These are phyloP conservation scores for Rhodotorula mucilaginosa DNA, from an alignment of 1,284 basidiomycete genomes.

Conservation along the genomic window DNA sequence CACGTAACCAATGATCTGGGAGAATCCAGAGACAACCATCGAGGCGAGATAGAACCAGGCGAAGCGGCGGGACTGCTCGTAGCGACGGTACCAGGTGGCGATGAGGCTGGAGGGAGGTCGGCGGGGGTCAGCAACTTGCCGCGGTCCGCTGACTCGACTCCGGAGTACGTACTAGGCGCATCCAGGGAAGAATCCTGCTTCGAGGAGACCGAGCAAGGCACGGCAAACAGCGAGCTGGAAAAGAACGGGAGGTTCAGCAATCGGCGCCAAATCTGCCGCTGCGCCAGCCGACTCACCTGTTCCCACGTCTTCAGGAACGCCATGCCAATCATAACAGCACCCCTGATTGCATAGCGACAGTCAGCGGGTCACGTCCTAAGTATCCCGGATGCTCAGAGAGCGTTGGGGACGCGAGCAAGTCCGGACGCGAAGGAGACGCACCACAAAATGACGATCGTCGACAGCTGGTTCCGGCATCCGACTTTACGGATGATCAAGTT, in stretches of 20 bases:
- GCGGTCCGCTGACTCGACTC: no score
- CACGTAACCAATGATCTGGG: slow-evolving; percentile 40
- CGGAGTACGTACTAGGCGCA: not conserved
- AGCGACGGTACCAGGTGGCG: slow-evolving; percentile 53
- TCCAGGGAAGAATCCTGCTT: slow-evolving; percentile 47
- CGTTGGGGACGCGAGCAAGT: not conserved
- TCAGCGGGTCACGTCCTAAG: not conserved
- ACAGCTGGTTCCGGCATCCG: slow-evolving; percentile 49
- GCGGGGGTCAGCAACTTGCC: slow-evolving; percentile 42
- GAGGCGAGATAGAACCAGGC: slow-evolving; percentile 52
- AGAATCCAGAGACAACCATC: slow-evolving; percentile 51
- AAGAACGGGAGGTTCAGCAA: no score
- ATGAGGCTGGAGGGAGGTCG: slow-evolving; percentile 44
- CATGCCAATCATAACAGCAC: slow-evolving; percentile 48
- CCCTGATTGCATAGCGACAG: not conserved
- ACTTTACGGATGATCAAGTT: slow-evolving; percentile 48
- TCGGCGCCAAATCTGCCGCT: not conserved
- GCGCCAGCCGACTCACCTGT: not conserved
- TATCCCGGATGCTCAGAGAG: no score
- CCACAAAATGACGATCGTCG: slow-evolving; percentile 48
- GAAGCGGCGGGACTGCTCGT: slow-evolving; percentile 50
- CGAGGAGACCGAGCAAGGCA: slow-evolving; percentile 51
- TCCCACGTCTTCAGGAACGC: slow-evolving; percentile 42
- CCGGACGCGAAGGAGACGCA: not conserved
- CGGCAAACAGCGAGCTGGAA: slow-evolving; percentile 49